Conservation (phyloP, 495 filamentous ascomycete species). For the Neurospora pannonica region DNA sequence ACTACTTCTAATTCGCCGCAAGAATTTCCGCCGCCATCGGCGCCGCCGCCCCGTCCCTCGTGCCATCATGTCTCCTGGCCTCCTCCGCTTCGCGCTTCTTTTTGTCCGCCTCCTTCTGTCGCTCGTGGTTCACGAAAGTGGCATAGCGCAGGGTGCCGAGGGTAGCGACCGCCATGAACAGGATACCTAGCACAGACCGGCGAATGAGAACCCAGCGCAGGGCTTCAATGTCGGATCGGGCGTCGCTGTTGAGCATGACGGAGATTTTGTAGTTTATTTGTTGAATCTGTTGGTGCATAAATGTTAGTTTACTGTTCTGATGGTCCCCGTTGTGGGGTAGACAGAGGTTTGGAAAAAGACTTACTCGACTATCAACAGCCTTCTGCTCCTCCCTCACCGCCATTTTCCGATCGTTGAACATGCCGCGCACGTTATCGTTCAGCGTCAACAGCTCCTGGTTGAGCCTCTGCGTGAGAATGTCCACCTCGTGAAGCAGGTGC, state of each 20-base stretch:
- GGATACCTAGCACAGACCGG: conserved; percentile 73
- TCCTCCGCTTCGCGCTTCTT: conserved; percentile 23
- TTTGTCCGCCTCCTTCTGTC: conserved; percentile 29
- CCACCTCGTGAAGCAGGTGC: conserved; percentile 84
- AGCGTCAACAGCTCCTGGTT: conserved; percentile 68
- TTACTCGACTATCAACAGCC: conserved; percentile 61
- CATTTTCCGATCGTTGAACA: conserved; percentile 97
- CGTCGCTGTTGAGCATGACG: conserved; percentile 72
- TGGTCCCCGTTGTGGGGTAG: neutral
- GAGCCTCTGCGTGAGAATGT: conserved; percentile 75
- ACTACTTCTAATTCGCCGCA: conserved; percentile 28
- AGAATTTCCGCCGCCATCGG: conserved; percentile 38
- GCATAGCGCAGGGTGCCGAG: conserved; percentile 41
- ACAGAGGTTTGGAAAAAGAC: conserved; percentile 9
- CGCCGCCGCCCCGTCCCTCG: conserved; percentile 25
- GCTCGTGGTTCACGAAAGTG: conserved; percentile 34
- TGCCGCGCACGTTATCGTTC: conserved; percentile 84
- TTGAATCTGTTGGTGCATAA: conserved; percentile 51
- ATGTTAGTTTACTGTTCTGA: neutral
- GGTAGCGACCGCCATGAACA: conserved; percentile 42
- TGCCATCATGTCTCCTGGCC: conserved; percentile 24
- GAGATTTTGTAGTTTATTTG: conserved; percentile 92
- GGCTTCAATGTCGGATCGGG: conserved; percentile 82
- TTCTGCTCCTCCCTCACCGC: conserved; percentile 76
- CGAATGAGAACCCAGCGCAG: conserved; percentile 85